These are phyloP conservation scores for Phytophthora pisi DNA, from an alignment of 352 stramenopile genomes.

Conservation along the genomic window DNA sequence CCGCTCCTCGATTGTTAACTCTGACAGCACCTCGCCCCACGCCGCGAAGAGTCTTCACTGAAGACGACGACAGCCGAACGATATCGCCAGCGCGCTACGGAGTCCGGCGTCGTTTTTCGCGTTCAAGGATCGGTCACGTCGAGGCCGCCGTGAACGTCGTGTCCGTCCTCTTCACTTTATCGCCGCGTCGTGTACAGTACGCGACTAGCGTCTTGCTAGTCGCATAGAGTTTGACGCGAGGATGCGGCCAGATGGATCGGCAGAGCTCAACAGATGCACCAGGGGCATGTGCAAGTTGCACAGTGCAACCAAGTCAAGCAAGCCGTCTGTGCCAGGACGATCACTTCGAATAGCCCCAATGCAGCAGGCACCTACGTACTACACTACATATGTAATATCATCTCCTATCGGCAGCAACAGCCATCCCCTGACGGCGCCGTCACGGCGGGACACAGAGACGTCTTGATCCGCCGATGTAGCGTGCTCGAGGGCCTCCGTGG, in stretches of 20 bases:
- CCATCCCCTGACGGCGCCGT: slow-evolving; percentile 17
- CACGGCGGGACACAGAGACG: slow-evolving; percentile 11
- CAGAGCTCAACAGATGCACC: slow-evolving; percentile 27
- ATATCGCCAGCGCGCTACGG: too few species aligned
- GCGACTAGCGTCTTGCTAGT: slow-evolving; percentile 24
- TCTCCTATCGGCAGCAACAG: background rate
- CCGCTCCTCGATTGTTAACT: too few species aligned
- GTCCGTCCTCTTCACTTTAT: slow-evolving; percentile 20
- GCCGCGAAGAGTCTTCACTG: too few species aligned
- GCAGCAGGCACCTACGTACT: background rate
- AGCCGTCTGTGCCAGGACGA: slow-evolving; percentile 15
- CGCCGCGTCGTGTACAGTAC: slow-evolving; percentile 13
- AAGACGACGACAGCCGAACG: too few species aligned
- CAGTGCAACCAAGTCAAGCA: slow-evolving; percentile 21
- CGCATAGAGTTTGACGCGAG: slow-evolving; percentile 10
- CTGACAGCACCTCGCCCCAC: too few species aligned
- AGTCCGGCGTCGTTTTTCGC: background rate
- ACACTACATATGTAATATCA: background rate
- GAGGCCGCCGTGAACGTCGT: background rate
- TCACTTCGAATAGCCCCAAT: slow-evolving; percentile 15
- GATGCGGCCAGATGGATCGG: slow-evolving; percentile 18
- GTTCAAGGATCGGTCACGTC: slow-evolving; percentile 17
- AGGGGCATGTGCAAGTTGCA: slow-evolving; percentile 10
- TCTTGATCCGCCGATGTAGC: background rate
- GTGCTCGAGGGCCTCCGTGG: background rate